Evolutionary conservation across 345 rosid species (phyloP).

Genomic region (Xanthoceras sorbifolium): DNA sequence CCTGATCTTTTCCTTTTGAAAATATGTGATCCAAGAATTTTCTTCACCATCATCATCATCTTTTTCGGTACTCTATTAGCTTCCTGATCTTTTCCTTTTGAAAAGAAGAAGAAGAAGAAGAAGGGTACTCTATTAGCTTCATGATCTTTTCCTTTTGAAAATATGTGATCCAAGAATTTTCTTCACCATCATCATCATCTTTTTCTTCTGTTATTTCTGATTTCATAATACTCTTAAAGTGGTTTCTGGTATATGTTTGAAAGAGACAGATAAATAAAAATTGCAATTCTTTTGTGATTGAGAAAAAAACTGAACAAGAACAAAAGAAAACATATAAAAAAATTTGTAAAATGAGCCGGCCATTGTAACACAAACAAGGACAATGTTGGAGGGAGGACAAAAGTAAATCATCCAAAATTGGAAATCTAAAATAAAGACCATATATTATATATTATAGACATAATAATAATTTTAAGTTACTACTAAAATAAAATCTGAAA

Average conservation of each 20-base stretch:
- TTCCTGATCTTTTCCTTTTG: no score
- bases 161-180: slow-evolving; percentile 17
- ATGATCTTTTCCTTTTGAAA: slow-evolving; percentile 42
- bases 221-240: slow-evolving; percentile 14
- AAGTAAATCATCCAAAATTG: not conserved
- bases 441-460: no score
- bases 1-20: no score
- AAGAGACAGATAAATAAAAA: no score
- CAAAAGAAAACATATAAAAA: not conserved
- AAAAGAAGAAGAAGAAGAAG: no score
- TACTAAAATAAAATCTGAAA: no score
- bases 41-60: no score
- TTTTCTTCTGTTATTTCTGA: slow-evolving; percentile 49
- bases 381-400: not conserved
- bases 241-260: not conserved
- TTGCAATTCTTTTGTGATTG: not conserved
- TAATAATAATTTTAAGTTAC: no score
- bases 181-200: slow-evolving; percentile 35
- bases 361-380: not conserved
- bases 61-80: no score
- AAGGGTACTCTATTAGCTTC: no score
- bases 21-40: no score
- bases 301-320: slow-evolving; percentile 1
- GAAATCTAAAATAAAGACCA: no score
- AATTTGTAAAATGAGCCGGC: not conserved